A percentile compares a stretch with the other conserved stretches of the same genome.
These are phyloP conservation scores for Ceratobasidium sp. DNA, from an alignment of 1,284 basidiomycete species.

Conservation along the genomic window DNA sequence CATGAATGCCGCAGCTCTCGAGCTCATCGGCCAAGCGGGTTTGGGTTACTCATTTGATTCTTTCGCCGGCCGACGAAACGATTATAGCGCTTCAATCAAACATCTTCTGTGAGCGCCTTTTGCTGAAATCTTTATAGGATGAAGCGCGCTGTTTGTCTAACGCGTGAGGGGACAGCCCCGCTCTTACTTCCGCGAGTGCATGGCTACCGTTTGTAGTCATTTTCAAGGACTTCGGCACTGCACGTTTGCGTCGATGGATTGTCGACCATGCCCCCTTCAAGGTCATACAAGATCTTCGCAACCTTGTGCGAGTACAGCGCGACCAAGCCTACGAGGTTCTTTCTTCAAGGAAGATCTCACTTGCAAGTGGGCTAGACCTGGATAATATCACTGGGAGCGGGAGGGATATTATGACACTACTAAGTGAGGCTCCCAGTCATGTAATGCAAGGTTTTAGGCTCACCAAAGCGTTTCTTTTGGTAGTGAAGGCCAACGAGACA, in stretches of 20 bases:
- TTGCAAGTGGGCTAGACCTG: neutral
- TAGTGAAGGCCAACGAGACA: conserved; percentile 4
- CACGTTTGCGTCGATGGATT: neutral
- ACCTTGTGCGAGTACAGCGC: conserved; percentile 1
- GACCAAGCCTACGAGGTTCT: neutral
- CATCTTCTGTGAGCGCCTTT: neutral
- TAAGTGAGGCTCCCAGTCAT: too few species aligned
- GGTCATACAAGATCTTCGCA: neutral
- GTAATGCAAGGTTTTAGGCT: too few species aligned
- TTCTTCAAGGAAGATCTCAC: neutral
- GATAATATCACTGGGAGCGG: neutral
- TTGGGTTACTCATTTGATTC: conserved; percentile 6
- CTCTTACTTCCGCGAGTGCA: neutral
- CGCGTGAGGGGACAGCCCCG: neutral
- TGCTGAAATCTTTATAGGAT: too few species aligned
- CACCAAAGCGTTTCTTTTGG: too few species aligned
- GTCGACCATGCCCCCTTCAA: neutral
- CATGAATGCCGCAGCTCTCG: conserved; percentile 23
- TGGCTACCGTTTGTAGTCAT: neutral
- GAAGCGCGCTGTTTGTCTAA: neutral
- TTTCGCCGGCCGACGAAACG: neutral
- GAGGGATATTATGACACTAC: conserved; percentile 7
- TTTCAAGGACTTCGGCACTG: neutral
- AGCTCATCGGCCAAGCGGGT: conserved; percentile 21
- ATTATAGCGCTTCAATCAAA: neutral